A percentile compares a stretch with the other conserved stretches of the same genome.
These are phyloP conservation scores for Syzygium aromaticum DNA, from an alignment of 345 rosid species.

Conservation along the genomic window DNA sequence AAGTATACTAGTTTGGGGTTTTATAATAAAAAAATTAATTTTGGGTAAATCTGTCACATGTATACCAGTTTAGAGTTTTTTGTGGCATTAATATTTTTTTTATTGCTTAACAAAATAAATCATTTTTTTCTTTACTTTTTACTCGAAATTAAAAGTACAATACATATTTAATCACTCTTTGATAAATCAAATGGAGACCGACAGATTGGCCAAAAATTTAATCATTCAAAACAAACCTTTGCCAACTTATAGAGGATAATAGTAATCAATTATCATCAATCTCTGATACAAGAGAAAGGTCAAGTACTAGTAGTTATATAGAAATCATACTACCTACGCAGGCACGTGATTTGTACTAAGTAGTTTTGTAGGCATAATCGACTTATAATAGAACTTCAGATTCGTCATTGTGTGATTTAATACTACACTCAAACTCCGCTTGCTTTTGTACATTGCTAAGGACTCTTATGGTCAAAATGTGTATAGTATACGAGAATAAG, in stretches of 20 bases:
- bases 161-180: not conserved
- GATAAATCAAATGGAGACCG: not conserved
- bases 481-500: not conserved
- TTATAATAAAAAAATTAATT: too few relatives aligned
- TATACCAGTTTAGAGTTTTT: too few relatives aligned
- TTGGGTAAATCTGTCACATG: too few relatives aligned
- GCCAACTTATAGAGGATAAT: not conserved
- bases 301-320: not conserved
- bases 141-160: not conserved
- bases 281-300: not conserved
- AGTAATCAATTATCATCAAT: not conserved
- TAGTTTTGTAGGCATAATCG: not conserved
- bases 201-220: not conserved
- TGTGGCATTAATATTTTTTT: not conserved
- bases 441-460: fast-evolving
- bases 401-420: not conserved
- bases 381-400: fast-evolving
- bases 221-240: not conserved
- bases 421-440: fast-evolving
- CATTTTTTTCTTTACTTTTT: not conserved
- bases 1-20: too few relatives aligned
- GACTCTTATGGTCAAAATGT: not conserved
- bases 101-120: not conserved
- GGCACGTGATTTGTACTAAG: not conserved
- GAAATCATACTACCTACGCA: not conserved